phyloP scores from a whole-genome alignment of 495 filamentous ascomycete genomes.

The Usnea hakonensis region DNA sequence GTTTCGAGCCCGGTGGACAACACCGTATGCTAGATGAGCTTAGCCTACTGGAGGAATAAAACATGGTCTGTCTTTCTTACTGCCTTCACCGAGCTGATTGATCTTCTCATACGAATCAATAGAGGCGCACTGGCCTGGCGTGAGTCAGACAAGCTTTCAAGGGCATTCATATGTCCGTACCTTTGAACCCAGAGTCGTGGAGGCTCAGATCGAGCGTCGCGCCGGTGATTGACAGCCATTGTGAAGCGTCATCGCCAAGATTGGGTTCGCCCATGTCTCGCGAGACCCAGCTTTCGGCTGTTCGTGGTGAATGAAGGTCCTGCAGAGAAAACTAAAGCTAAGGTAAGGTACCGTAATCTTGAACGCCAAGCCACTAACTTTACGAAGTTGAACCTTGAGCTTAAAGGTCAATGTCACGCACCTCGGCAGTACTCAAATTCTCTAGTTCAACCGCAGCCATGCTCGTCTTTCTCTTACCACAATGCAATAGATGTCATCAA shows the following conservation, averaged over 20 bases:
- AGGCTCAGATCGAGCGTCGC: conserved; percentile 27
- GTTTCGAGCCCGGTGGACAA: conserved; percentile 37
- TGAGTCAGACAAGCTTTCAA: neutral
- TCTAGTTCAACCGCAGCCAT: no score
- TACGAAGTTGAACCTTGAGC: no score
- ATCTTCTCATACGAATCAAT: conserved; percentile 35
- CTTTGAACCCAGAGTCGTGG: conserved; percentile 25
- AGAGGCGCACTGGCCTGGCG: conserved; percentile 32
- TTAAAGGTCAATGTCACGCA: no score
- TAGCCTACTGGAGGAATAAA: conserved; percentile 1
- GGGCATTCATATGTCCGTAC: conserved; percentile 17
- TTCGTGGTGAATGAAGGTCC: no score
- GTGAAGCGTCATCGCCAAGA: conserved; percentile 2
- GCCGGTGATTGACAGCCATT: conserved; percentile 36
- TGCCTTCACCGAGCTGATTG: conserved; percentile 40
- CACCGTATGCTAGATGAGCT: conserved; percentile 32
- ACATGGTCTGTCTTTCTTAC: conserved; percentile 22
- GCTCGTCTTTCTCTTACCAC: no score
- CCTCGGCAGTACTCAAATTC: no score
- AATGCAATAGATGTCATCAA: no score
- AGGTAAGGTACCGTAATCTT: no score
- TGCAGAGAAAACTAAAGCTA: no score
- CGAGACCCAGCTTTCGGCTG: neutral
- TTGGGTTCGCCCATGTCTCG: neutral
- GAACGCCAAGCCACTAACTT: no score